Percentiles rank a stretch among this genome's conserved stretches.
Conservation (phyloP, 2,329 filamentous ascomycete species). For the Fusarium sp. region DNA sequence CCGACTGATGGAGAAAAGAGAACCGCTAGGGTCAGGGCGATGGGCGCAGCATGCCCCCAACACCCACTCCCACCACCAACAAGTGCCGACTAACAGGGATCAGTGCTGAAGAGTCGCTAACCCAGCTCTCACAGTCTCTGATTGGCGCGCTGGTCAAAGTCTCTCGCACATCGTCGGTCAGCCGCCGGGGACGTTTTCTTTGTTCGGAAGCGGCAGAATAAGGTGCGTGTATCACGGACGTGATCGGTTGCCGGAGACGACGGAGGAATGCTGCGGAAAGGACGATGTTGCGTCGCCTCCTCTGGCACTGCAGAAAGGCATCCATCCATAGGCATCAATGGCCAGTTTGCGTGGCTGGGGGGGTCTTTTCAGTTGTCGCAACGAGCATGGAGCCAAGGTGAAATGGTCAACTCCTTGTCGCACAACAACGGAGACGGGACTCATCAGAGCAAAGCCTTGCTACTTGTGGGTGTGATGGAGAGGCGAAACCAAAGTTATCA, state of each 20-base stretch:
- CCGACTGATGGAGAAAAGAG: slow-evolving; percentile 8
- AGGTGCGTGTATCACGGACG: neutral
- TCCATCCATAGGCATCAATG: slow-evolving; percentile 23
- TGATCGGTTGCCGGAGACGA: neutral
- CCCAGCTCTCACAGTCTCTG: slow-evolving; percentile 5
- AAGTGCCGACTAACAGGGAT: slow-evolving; percentile 42
- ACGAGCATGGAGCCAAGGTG: slow-evolving; percentile 1
- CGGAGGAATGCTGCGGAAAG: neutral
- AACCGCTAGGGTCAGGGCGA: slow-evolving; percentile 31
- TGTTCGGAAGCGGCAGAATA: neutral
- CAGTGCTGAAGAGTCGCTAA: slow-evolving; percentile 24
- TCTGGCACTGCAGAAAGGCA: neutral
- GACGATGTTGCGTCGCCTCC: neutral
- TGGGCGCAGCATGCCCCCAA: slow-evolving; percentile 37
- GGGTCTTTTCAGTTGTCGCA: neutral
- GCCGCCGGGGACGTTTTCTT: slow-evolving; percentile 27
- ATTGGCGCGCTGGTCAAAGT: slow-evolving; percentile 24
- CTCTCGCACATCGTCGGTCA: slow-evolving; percentile 18
- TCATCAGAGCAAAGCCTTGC: neutral
- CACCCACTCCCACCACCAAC: slow-evolving; percentile 27
- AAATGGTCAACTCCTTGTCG: slow-evolving; percentile 22
- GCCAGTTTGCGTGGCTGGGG: slow-evolving; percentile 7
- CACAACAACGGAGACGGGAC: neutral
- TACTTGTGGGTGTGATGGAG: neutral
- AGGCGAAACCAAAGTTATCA: neutral